Evolutionary conservation across 306 rosid genomes (phyloP), one percentile per base, ranked within the genome.

Genomic region (Pyrus pyrifolia): DNA sequence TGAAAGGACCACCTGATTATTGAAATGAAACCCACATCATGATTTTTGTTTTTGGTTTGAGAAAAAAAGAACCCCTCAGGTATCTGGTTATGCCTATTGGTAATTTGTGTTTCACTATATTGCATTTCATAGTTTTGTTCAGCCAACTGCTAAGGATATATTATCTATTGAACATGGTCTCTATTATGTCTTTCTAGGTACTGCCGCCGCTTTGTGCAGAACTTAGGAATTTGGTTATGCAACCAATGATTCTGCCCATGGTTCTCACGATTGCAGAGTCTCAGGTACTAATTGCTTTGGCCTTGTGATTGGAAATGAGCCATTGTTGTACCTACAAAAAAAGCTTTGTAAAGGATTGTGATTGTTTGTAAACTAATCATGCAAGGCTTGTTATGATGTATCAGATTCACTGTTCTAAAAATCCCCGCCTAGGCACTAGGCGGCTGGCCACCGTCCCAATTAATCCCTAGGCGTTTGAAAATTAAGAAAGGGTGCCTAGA

Each of bases 151-250:
- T 19, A 15, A 11, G 25, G 23, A 4, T 60, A 25, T 49, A 21
- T 14, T 57, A 27, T 70, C 22, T 25, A 68, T 51, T 76, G 29
- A 84, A 46, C 49, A 46, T 79, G 40, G 27, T 74, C 76, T 78
- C 61, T 64, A 9, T 84, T 57, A 55, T 79, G 67, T 84, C 57
- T 81, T 75, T 79, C 57, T 88, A 96, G 99, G 99, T 96, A 59
- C 96, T 96, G 70, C 98, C 98, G 8, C 99, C 99, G 64, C 99
- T 96, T 78, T 96, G 99, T 83, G 99, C 99, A 33, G 99, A 96
- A 83, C 96, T 96, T 55, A 84, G 99, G 83, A 96, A 96, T 91
- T 80, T 92, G 81, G 99, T 96, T 59, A 92, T 96, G 93, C 99
- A 96, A 66, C 96, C 99, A 1, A 88, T 96, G 97, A 96, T 96